Conservation (phyloP, 2,329 filamentous ascomycete genomes). For the Diaporthe nobilis region DNA sequence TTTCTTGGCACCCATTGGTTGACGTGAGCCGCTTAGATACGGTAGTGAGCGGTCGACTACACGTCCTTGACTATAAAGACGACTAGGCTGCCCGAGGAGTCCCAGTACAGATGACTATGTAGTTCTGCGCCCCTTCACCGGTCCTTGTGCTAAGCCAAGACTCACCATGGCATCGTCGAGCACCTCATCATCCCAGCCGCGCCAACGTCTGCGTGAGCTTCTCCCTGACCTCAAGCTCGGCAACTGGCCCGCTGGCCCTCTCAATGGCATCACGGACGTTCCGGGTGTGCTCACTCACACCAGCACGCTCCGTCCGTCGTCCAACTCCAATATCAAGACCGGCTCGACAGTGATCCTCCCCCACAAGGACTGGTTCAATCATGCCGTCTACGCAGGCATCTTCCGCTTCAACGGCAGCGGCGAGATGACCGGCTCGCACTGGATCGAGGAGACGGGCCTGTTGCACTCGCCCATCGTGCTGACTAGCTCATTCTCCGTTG, state of each 20-base stretch:
- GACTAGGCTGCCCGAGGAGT: neutral
- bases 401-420: slow-evolving; percentile 76
- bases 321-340: slow-evolving; percentile 55
- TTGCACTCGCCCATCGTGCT: slow-evolving; percentile 72
- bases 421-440: slow-evolving; percentile 73
- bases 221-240: slow-evolving; percentile 61
- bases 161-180: slow-evolving; percentile 27
- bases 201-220: slow-evolving; percentile 58
- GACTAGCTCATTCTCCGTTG: slow-evolving; percentile 71
- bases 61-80: neutral
- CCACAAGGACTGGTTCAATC: slow-evolving; percentile 58
- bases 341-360: slow-evolving; percentile 66
- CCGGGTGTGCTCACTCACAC: slow-evolving; percentile 63
- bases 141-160: neutral
- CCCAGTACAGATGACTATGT: neutral
- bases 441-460: slow-evolving; percentile 73
- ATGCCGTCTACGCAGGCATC: slow-evolving; percentile 62
- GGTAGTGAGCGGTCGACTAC: neutral
- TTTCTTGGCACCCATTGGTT: neutral
- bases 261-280: slow-evolving; percentile 67
- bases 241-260: slow-evolving; percentile 57
- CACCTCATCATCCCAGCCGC: slow-evolving; percentile 35
- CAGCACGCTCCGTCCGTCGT: slow-evolving; percentile 54
- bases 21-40: neutral
- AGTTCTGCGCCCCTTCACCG: neutral